These are phyloP conservation scores for Austropuccinia psidii DNA, from an alignment of 1,284 basidiomycete genomes.

Conservation along the genomic window DNA sequence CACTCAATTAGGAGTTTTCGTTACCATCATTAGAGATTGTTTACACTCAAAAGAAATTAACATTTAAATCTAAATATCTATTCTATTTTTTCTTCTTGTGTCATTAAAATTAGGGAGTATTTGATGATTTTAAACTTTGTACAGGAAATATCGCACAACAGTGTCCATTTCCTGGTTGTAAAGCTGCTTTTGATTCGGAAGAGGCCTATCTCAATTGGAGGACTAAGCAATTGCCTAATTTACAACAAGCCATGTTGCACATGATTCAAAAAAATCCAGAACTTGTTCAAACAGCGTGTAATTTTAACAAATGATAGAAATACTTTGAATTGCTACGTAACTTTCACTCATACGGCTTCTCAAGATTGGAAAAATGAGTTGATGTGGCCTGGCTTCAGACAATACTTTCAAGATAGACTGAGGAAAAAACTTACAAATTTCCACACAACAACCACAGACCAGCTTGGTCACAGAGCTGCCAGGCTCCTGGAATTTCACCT, in stretches of 20 bases:
- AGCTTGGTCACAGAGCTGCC: constrained; percentile 16
- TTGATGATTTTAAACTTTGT: constrained; percentile 58
- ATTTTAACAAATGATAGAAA: too few relatives aligned
- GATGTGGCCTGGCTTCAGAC: too few relatives aligned
- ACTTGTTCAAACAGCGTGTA: constrained; percentile 66
- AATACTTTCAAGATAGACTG: too few relatives aligned
- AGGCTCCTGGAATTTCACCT: constrained; percentile 53
- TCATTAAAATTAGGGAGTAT: constrained; percentile 15
- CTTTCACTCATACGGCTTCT: too few relatives aligned
- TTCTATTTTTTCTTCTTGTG: too few relatives aligned
- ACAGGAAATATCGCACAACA: constrained; percentile 84
- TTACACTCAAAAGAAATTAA: constrained; percentile 48
- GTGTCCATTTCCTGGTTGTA: constrained; percentile 69
- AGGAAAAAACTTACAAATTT: constrained; percentile 28
- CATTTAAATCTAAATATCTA: too few relatives aligned
- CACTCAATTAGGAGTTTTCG: constrained; percentile 77
- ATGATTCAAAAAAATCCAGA: constrained; percentile 83
- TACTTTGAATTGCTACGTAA: too few relatives aligned
- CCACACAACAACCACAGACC: constrained; percentile 28
- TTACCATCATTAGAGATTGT: constrained; percentile 73
- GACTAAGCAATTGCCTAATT: constrained; percentile 66
- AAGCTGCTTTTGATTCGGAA: constrained; percentile 74
- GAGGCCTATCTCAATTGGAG: constrained; percentile 78
- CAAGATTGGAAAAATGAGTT: too few relatives aligned
- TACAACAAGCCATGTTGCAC: constrained; percentile 78